These are phyloP conservation scores for Cryomyces minteri DNA, from an alignment of 495 filamentous ascomycete species.

Conservation along the genomic window DNA sequence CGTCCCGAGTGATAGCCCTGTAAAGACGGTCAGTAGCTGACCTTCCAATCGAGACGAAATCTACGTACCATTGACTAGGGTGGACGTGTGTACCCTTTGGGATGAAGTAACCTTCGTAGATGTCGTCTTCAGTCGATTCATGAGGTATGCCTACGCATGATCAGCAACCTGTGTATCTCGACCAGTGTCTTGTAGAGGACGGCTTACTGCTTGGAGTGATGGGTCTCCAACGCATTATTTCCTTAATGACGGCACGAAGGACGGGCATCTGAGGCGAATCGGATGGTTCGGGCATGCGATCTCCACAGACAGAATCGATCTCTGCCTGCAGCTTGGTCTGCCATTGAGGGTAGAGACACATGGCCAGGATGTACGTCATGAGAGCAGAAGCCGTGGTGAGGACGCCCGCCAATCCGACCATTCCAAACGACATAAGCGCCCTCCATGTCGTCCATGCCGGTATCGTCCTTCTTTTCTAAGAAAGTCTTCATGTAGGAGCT, in stretches of 20 bases:
- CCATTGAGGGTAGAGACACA: constrained; percentile 40
- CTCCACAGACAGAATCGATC: constrained; percentile 30
- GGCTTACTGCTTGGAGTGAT: constrained; percentile 28
- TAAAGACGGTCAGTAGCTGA: neutral
- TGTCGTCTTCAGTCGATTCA: constrained; percentile 30
- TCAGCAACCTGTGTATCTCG: too few relatives aligned
- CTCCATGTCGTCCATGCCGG: constrained; percentile 19
- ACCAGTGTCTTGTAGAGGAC: neutral
- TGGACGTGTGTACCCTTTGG: constrained; percentile 37
- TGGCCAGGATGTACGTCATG: constrained; percentile 37
- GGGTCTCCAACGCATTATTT: constrained; percentile 42
- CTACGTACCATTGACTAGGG: constrained; percentile 25
- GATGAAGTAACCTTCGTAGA: constrained; percentile 37
- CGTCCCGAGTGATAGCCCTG: constrained; percentile 19
- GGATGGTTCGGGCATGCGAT: constrained; percentile 13
- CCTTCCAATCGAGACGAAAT: neutral
- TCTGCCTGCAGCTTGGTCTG: constrained; percentile 33
- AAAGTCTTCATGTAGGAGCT: neutral
- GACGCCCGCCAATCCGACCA: constrained; percentile 20
- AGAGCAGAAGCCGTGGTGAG: constrained; percentile 30
- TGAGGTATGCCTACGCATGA: constrained; percentile 24
- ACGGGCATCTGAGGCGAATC: constrained; percentile 21
- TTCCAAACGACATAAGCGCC: constrained; percentile 20
- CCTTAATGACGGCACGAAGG: constrained; percentile 38
- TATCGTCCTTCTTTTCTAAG: constrained; percentile 4